These are phyloP conservation scores for Boletus sp. DNA, from an alignment of 1,284 basidiomycete genomes.

Conservation along the genomic window DNA sequence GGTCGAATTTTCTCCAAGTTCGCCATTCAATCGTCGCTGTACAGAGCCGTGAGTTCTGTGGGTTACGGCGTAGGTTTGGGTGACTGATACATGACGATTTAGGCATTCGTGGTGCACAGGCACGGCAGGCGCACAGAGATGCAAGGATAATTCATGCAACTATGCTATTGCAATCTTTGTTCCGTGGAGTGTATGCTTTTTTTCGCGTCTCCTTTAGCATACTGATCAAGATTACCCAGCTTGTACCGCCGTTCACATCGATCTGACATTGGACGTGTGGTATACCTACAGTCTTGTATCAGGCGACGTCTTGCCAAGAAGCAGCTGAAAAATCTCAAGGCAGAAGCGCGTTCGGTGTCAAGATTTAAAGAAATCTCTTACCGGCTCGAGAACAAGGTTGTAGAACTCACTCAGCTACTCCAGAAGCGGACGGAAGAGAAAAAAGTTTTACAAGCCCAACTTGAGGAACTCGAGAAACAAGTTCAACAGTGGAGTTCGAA, in stretches of 20 bases:
- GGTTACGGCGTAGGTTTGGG: conserved; percentile 5
- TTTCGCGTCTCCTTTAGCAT: conserved; percentile 30
- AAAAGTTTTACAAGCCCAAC: conserved; percentile 79
- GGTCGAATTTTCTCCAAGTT: conserved; percentile 70
- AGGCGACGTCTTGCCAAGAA: conserved; percentile 88
- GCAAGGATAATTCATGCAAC: conserved; percentile 71
- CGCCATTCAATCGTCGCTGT: conserved; percentile 71
- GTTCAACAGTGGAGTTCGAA: conserved; percentile 84
- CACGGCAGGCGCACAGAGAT: conserved; percentile 68
- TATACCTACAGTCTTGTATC: conserved; percentile 91
- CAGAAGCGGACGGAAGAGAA: conserved; percentile 93
- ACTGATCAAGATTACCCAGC: conserved; percentile 44
- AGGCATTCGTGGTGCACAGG: conserved; percentile 84
- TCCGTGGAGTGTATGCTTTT: conserved; percentile 80
- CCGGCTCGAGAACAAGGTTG: conserved; percentile 98
- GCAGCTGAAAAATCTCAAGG: conserved; percentile 81
- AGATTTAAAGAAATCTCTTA: conserved; percentile 99
- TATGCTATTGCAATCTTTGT: conserved; percentile 79
- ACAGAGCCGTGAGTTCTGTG: conserved; percentile 77
- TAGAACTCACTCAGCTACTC: conserved; percentile 96
- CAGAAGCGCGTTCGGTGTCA: conserved; percentile 94
- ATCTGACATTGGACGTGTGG: conserved; percentile 72
- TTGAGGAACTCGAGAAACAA: conserved; percentile 84
- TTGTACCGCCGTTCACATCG: conserved; percentile 67
- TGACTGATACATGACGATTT: conserved; percentile 16